Conservation (phyloP, 2,329 filamentous ascomycete species). For the Penicillium sp. region DNA sequence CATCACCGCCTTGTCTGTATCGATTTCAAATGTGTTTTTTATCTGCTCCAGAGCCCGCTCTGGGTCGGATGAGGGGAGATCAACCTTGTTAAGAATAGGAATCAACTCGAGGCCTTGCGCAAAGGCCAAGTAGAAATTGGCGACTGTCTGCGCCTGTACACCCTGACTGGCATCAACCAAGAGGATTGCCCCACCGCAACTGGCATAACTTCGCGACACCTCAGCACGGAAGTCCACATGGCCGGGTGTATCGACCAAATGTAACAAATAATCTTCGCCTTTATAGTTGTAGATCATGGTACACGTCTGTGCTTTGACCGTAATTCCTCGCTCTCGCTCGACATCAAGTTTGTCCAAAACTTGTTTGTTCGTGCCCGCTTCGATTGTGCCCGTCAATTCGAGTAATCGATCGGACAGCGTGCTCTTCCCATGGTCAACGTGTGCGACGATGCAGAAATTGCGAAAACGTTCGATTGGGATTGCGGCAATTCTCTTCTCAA, state of each 20-base stretch:
- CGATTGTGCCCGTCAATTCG: slow-evolving; percentile 87
- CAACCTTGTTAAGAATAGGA: slow-evolving; percentile 93
- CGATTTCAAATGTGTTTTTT: slow-evolving; percentile 74
- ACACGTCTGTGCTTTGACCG: slow-evolving; percentile 96
- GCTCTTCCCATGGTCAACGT: slow-evolving; percentile 97
- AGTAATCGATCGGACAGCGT: slow-evolving; percentile 86
- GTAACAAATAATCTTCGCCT: slow-evolving; percentile 80
- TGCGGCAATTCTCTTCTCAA: slow-evolving; percentile 49
- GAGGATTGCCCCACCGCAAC: slow-evolving; percentile 82
- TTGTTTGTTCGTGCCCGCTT: slow-evolving; percentile 80
- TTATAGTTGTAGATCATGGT: slow-evolving; percentile 89
- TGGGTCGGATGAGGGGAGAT: slow-evolving; percentile 82
- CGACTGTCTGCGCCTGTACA: slow-evolving; percentile 93
- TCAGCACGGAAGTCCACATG: slow-evolving; percentile 97
- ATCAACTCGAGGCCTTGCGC: slow-evolving; percentile 77
- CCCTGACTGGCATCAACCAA: slow-evolving; percentile 95
- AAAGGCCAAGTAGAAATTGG: slow-evolving; percentile 97
- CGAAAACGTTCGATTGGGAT: slow-evolving; percentile 53
- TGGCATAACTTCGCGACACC: slow-evolving; percentile 89
- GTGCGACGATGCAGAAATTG: slow-evolving; percentile 97
- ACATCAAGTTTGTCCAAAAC: slow-evolving; percentile 95
- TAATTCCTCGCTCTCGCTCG: slow-evolving; percentile 90
- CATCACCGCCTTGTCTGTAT: slow-evolving; percentile 62
- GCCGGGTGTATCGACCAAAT: slow-evolving; percentile 91
- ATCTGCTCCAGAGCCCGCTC: slow-evolving; percentile 78